Base-by-base conservation (phyloP, 306 rosid species). In the Rosa multiflora region DNA sequence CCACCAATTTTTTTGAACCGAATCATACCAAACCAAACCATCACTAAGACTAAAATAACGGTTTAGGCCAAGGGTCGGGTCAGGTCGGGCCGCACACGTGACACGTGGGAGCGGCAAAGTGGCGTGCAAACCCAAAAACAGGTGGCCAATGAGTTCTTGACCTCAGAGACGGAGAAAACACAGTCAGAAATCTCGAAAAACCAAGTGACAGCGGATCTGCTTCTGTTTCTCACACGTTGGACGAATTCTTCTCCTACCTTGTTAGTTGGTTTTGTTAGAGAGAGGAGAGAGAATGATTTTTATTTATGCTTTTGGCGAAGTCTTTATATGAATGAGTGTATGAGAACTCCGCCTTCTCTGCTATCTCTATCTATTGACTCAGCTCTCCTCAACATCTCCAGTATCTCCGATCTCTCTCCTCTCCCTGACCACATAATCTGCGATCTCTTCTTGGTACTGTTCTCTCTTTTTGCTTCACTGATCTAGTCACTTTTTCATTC, bases 261-360 rank as follows among this genome's bases (percentile, higher is more conserved):
- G 17, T 12, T 76, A 64, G 37, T 43, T 56, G 26, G 26, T 39
- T 39, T 75, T 58, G 29, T 26, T 13, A 35, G 58, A 66, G 62
- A 81, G 72, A 44, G 47, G 8, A 14, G 51, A 51, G 70, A 0
- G 44, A 6, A 29, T 26, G 10, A 51, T 18, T 29, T 15, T 18
- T 35, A 11, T 80, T 5, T 9, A 8, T 9, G n/a, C 39, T 37
- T 20, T 8, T 42, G 10, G 10, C n/a, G 7, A 59, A 59, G 64
- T 53, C 13, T 61, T 20, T 51, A 46, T 43, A 55, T 70, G 74
- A 73, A 74, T 73, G 92, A 82, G 76, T 21, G 48, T 92, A 88
- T 94, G 98, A 90, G 90, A 88, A 84, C 91, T 75, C 97, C 97
- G 79, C 96, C 99, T 71, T 91, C 99, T 43, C 88, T 96, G 39